Evolutionary conservation across 2,329 filamentous ascomycete genomes (phyloP), one percentile per base, ranked within the genome.

Genomic region (Ophiocordyceps camponoti-saundersi): DNA sequence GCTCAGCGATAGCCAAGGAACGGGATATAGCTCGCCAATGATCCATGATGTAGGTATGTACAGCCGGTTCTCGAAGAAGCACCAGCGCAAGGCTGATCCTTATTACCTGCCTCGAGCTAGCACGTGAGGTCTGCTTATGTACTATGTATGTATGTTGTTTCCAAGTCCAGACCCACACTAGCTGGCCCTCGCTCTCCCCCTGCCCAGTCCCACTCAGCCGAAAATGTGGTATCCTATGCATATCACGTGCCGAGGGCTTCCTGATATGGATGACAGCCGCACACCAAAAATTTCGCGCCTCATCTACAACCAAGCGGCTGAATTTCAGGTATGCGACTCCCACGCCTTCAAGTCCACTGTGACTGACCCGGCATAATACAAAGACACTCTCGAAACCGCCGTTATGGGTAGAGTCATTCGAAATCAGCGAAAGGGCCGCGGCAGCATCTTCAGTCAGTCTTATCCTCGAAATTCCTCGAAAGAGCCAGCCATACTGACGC

Each of bases 361-460:
- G 22, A 48, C 52, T 54, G 42, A 54, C 47, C 45, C 36, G 43
- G 16, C 39, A 20, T 21, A 13, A 18, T 32, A 22, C 44, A 47
- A 53, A 59, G 56, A 53, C 55, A 59, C 60, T 61, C 59, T 56
- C 55, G 57, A 53, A 59, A 55, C 51, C 61, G 62, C 58, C 60
- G 61, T 59, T 56, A 74, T 74, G 71, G 71, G 71, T 71, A 68
- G 71, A 68, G 71, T 74, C 61, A 79, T 79, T 71, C 73, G 75
- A 69, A 79, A 79, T 68, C 75, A 79, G 74, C 70, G 72, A 63
- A 75, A 75, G 68, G 72, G 72, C 61, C 68, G 67, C 65, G 71
- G 71, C 63, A 70, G 68, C 61, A 75, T 76, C 61, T 76, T 75
- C 70, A 75, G 66, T 68, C 63, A 67, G 65, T 65, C 57, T 48